phyloP scores from a whole-genome alignment of 805 yeast species.

The Vanderwaltozyma verrucispora region DNA sequence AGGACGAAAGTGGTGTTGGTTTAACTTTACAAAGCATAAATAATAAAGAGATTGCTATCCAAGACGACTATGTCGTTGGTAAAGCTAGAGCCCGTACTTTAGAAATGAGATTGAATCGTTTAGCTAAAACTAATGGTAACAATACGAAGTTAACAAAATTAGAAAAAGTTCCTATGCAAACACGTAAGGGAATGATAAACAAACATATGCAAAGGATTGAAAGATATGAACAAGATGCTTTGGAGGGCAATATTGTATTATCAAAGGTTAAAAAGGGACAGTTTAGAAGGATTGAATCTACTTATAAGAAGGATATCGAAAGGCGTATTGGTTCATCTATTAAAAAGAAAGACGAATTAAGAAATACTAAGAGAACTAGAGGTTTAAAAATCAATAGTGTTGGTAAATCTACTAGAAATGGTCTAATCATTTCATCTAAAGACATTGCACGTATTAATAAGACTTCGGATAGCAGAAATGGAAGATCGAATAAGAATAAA shows the following conservation, averaged over 20 bases:
- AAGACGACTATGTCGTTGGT: conserved; percentile 49
- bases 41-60: conserved; percentile 13
- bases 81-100: conserved; percentile 57
- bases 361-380: conserved; percentile 45
- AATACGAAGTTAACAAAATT: conserved; percentile 29
- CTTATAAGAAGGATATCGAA: conserved; percentile 29
- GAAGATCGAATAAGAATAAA: no score
- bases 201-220: conserved; percentile 42
- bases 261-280: conserved; percentile 62
- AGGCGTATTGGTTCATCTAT: conserved; percentile 39
- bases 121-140: conserved; percentile 39
- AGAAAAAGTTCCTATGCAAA: conserved; percentile 80
- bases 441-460: conserved; percentile 40
- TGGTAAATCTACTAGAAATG: conserved; percentile 71
- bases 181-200: conserved; percentile 74
- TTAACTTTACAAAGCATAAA: conserved; percentile 47
- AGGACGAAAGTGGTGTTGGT: conserved; percentile 52
- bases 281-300: conserved; percentile 46
- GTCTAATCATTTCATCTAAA: conserved; percentile 54
- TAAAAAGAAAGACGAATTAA: conserved; percentile 37
- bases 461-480: background rate
- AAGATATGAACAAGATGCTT: conserved; percentile 65
- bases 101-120: conserved; percentile 42
- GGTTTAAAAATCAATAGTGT: conserved; percentile 71
- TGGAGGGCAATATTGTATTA: conserved; percentile 82